Base-by-base conservation (phyloP, 169 alveolate species). In the Plasmodium adleri region DNA sequence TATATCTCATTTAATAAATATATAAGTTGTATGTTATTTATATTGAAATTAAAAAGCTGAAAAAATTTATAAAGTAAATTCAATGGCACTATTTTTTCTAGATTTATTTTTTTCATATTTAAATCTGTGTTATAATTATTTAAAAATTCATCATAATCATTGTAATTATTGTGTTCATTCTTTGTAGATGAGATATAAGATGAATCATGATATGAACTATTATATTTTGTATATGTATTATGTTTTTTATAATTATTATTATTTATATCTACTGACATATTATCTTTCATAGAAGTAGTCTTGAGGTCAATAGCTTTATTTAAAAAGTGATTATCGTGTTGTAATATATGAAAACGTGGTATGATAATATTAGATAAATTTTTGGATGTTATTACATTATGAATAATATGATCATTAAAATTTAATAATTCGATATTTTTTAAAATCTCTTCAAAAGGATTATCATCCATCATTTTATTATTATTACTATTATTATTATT, bases 61-160 rank as follows among this genome's bases (percentile, higher is more conserved):
- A 80, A 80, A 68, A 80, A 80, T 80, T 80, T 80, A 58, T 80
- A 80, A 22, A 80, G 54, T 13, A 80, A 60, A 28, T 80, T 80
- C 24, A 80, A 47, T 0, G 90, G 90, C 20, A 80, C 85, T 9
- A 80, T 54, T 22, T 67, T 63, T 80, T 80, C 85, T n/a, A 80
- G 15, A 49, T 66, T 54, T 24, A 80, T 80, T 72, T 80, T 66
- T 80, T 68, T 80, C 63, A 62, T 58, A 47, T 15, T 20, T 43
- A 56, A 80, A 58, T 9, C 12, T 39, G 83, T 12, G 32, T 80
- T 72, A 45, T 80, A 80, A 49, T 71, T 32, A 47, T 80, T 52
- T 67, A 80, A 56, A 59, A 80, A 80, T 20, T 56, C 22, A 68
- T 80, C 85, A 43, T 49, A 80, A 22, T 64, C 76, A 45, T 52